Evolutionary conservation across 345 rosid species (phyloP).

Genomic region (Ceriops zippeliana): DNA sequence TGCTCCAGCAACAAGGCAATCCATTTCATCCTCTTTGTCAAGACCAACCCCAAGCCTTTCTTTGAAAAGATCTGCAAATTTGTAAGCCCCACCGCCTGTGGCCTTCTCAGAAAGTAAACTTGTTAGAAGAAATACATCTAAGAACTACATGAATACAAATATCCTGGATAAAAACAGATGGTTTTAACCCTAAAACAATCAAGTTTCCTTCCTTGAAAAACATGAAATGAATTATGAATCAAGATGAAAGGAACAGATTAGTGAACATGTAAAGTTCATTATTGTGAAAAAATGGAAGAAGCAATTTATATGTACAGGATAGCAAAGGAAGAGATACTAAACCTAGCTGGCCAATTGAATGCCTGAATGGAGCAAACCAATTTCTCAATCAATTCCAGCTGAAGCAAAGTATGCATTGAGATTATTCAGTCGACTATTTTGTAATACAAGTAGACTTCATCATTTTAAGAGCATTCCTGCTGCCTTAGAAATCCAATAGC

Average conservation of each 20-base stretch:
- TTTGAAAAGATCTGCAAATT: constrained; percentile 85
- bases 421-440: no score
- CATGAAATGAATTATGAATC: not conserved
- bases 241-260: constrained; percentile 10
- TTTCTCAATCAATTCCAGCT: no score
- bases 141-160: not conserved
- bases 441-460: not conserved
- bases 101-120: constrained; percentile 61
- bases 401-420: no score
- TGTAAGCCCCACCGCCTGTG: constrained; percentile 98
- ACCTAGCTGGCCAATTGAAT: no score
- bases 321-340: no score
- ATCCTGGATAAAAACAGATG: not conserved
- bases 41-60: constrained; percentile 93
- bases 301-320: not conserved
- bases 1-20: constrained; percentile 98
- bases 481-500: not conserved
- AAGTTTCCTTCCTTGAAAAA: not conserved
- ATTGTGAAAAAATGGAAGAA: not conserved
- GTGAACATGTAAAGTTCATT: not conserved
- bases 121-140: constrained; percentile 16
- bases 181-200: not conserved
- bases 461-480: not conserved
- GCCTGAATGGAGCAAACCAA: no score
- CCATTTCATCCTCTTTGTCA: constrained; percentile 99